phyloP scores from a whole-genome alignment of 441 rosid genomes.

The Eutrema salsugineum region DNA sequence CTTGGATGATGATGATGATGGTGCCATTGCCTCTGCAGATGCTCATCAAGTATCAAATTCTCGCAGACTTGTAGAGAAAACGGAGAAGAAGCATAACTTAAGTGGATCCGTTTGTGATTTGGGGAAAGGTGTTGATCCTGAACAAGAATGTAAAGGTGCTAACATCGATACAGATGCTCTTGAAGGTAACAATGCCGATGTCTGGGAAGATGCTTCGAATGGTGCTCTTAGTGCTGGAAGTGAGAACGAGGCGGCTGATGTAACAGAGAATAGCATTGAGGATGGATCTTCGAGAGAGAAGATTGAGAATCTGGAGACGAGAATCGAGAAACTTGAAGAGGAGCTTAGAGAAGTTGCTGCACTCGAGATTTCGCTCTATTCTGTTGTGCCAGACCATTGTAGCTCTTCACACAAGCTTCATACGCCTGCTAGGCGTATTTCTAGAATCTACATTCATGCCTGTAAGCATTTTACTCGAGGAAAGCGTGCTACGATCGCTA shows the following conservation, averaged over 20 bases:
- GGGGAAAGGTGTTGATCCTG: not conserved
- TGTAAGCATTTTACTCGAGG: conserved; percentile 61
- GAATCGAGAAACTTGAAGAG: conserved; percentile 73
- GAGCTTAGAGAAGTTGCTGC: conserved; percentile 91
- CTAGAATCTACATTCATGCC: conserved; percentile 78
- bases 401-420: conserved; percentile 86
- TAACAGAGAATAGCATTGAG: conserved; percentile 46
- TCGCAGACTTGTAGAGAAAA: not conserved
- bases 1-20: conserved; percentile 6
- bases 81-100: not conserved
- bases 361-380: conserved; percentile 73
- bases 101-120: not conserved
- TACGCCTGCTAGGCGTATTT: conserved; percentile 78
- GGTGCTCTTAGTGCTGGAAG: conserved; percentile 46
- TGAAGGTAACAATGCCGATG: conserved; percentile 36
- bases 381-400: conserved; percentile 79
- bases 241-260: conserved; percentile 49
- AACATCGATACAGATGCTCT: conserved; percentile 31
- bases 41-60: not conserved
- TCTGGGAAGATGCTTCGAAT: conserved; percentile 53
- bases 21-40: not conserved
- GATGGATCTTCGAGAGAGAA: conserved; percentile 39
- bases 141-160: conserved; percentile 5
- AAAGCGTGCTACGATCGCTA: conserved; percentile 63
- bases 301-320: conserved; percentile 53